Conservation (phyloP, 306 rosid species). For the Calophaca sinica region DNA sequence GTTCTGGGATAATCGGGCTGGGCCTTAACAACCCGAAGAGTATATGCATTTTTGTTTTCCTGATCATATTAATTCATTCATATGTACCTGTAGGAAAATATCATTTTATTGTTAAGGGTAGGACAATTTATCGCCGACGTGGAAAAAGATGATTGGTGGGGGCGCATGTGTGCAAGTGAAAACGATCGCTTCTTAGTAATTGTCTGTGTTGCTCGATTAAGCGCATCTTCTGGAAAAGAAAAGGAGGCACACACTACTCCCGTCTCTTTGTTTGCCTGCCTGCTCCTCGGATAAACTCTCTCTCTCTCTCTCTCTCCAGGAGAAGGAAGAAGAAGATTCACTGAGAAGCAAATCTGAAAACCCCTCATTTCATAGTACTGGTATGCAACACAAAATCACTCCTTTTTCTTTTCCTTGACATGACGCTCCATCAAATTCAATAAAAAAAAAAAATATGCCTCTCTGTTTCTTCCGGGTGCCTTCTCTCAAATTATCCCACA, state of each 20-base stretch:
- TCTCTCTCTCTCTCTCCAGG: conserved; percentile 22
- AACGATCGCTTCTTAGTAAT: not conserved
- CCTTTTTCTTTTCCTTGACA: conserved; percentile 21
- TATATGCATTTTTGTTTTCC: no score
- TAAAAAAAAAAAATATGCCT: conserved; percentile 39
- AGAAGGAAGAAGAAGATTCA: conserved; percentile 40
- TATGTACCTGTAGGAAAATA: no score
- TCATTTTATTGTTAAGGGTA: no score
- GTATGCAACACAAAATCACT: conserved; percentile 52
- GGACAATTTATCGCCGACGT: conserved; percentile 1
- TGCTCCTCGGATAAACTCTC: not conserved
- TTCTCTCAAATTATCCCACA: conserved; percentile 27
- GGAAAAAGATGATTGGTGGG: conserved; percentile 18
- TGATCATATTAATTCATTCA: no score
- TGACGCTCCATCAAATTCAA: conserved; percentile 20
- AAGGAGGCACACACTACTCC: conserved; percentile 14
- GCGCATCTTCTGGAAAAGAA: conserved; percentile 33
- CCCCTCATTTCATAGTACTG: conserved; percentile 45
- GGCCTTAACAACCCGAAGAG: no score
- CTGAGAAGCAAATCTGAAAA: conserved; percentile 55
- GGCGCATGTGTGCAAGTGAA: conserved; percentile 8
- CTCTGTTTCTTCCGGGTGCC: conserved; percentile 4
- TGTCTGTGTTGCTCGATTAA: conserved; percentile 22
- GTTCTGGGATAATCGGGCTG: no score
- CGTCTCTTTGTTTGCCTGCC: not conserved